Conservation (phyloP, 2,329 filamentous ascomycete species). For the Verticillium albo-atrum region DNA sequence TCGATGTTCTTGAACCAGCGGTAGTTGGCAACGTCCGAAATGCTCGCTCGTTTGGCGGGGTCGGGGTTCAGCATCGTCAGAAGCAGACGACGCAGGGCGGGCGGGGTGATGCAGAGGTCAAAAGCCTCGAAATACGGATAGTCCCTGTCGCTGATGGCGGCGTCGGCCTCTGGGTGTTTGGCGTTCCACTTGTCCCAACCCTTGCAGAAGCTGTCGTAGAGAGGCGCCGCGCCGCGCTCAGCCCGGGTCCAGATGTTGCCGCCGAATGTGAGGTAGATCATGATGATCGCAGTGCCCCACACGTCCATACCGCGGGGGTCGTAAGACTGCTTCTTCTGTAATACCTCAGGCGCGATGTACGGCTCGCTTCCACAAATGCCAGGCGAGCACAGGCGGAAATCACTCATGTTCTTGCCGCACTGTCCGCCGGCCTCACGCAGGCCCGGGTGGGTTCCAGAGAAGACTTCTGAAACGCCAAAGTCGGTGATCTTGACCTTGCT, state of each 20-base stretch:
- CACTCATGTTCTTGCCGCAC: constrained; percentile 69
- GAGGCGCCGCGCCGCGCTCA: constrained; percentile 42
- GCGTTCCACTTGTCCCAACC: constrained; percentile 67
- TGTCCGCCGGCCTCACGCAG: constrained; percentile 67
- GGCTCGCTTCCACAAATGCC: constrained; percentile 82
- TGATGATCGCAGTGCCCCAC: constrained; percentile 82
- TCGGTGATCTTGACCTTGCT: constrained; percentile 88
- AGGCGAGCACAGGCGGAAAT: constrained; percentile 66
- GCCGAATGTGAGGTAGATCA: constrained; percentile 69
- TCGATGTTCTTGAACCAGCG: constrained; percentile 72
- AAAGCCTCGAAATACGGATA: constrained; percentile 64
- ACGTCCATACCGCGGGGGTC: constrained; percentile 80
- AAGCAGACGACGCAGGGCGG: constrained; percentile 65
- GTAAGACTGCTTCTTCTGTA: constrained; percentile 59
- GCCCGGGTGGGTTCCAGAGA: constrained; percentile 76
- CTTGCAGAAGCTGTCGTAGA: constrained; percentile 60
- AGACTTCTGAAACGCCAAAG: constrained; percentile 86
- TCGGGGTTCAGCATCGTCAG: constrained; percentile 81
- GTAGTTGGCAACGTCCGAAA: constrained; percentile 64
- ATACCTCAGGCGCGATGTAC: constrained; percentile 83
- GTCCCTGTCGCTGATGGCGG: constrained; percentile 47
- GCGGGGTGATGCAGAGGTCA: constrained; percentile 61
- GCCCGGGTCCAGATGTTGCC: constrained; percentile 73
- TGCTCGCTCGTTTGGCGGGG: constrained; percentile 64
- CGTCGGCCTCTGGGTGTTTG: constrained; percentile 39